These are phyloP conservation scores for Penicillium frequentans DNA, from an alignment of 2,329 filamentous ascomycete genomes.

Conservation along the genomic window DNA sequence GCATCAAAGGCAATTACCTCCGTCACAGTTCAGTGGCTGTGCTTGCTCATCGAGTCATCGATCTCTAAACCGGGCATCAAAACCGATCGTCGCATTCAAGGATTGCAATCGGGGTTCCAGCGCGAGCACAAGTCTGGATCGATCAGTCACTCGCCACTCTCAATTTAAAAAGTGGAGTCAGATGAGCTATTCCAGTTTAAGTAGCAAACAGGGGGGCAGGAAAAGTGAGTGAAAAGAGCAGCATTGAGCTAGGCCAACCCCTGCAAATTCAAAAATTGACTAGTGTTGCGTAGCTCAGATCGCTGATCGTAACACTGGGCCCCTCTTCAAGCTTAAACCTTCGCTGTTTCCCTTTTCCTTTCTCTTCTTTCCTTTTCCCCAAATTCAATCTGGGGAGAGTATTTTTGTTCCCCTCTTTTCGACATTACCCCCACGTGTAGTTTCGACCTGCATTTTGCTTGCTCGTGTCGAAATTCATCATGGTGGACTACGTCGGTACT, in stretches of 20 bases:
- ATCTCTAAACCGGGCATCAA: slow-evolving; percentile 1
- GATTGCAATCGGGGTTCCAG: slow-evolving; percentile 4
- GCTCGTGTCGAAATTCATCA: slow-evolving; percentile 1
- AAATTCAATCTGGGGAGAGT: background rate
- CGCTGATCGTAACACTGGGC: slow-evolving; percentile 17
- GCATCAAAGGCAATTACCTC: too few relatives aligned
- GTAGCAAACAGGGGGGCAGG: background rate
- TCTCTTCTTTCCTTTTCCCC: background rate
- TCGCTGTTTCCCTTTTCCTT: slow-evolving; percentile 4
- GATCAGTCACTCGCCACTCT: slow-evolving; percentile 1
- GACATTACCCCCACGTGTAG: slow-evolving; percentile 3
- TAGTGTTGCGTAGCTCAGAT: slow-evolving; percentile 19
- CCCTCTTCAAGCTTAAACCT: slow-evolving; percentile 17
- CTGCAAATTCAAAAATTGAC: background rate
- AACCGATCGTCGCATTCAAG: background rate
- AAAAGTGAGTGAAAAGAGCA: background rate
- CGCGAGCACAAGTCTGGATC: slow-evolving; percentile 12
- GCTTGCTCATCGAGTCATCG: slow-evolving; percentile 16
- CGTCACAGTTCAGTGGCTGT: background rate
- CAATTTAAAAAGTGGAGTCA: slow-evolving; percentile 3
- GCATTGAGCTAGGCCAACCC: background rate
- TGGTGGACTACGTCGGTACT: slow-evolving; percentile 15
- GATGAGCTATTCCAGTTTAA: background rate
- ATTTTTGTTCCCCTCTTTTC: background rate
- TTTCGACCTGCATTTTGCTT: background rate